Evolutionary conservation across 75 land plant species (phyloP), one percentile per base, ranked within the genome.

Genomic region (Pinus taeda): DNA sequence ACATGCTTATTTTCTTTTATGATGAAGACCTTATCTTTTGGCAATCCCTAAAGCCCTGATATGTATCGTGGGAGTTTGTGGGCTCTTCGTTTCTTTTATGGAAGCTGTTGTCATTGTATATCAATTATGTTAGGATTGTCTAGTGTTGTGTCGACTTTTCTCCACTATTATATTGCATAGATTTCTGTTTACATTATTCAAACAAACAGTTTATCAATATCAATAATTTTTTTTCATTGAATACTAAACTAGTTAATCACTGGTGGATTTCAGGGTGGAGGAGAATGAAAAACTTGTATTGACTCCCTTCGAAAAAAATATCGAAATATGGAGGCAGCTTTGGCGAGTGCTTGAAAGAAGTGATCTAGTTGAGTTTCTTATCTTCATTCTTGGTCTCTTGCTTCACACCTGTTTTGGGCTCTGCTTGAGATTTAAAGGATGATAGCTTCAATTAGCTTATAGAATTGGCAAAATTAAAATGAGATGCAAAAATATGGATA

Each of bases 271-370:
- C 81, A 97, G 99, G 75, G 81, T 97, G 65, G 99, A 97, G 81
- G 99, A 91, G 73, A 97, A 97, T 81, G 95, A 97, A 80, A 97
- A 86, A 77, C 93, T 97, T 60, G 90, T 97, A 39, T 87, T 95
- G 22, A 97, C 99, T 24, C 99, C 99, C 20, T 97, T 94, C 83
- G 99, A 97, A 79, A 97, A 97, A 81, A 97, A 94, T 78, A 73
- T 97, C 15, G 99, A 97, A 76, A 92, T 97, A 21, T 97, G 99
- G 99, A 88, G 98, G 77, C 99, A 97, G 71, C 88, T 97, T 39
- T 97, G 99, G 99, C 79, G 99, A 77, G 99, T 97, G 42, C 71
- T 97, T 77, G 99, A 97, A 71, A 88, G 99, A 11, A 89, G 98
- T 85, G 98, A 94, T 81, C 87, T 97, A 87, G 99, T 97, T 86